phyloP scores from a whole-genome alignment of 2,329 filamentous ascomycete species.

The Stromatinia cepivora region DNA sequence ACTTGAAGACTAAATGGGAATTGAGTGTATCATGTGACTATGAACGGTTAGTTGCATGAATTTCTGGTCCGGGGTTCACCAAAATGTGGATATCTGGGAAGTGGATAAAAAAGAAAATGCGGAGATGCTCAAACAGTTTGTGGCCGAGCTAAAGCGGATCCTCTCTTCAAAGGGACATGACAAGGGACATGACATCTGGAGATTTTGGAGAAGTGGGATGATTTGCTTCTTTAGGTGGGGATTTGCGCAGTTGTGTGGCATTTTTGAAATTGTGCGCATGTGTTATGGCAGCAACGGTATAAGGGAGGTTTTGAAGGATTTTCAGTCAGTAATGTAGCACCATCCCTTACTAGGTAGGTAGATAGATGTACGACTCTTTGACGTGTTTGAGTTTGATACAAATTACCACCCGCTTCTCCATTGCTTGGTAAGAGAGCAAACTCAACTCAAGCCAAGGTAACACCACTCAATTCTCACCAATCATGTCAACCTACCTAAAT shows the following conservation, averaged over 20 bases:
- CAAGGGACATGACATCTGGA: too few relatives aligned
- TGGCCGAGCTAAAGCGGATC: slow-evolving; percentile 2
- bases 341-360: not conserved
- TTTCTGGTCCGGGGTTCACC: not conserved
- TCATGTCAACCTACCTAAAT: not conserved
- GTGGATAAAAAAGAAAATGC: slow-evolving; percentile 5
- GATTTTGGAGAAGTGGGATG: slow-evolving; percentile 14
- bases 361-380: too few relatives aligned
- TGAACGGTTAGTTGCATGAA: not conserved
- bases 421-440: not conserved
- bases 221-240: not conserved
- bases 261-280: not conserved
- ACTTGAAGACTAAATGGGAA: too few relatives aligned
- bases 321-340: too few relatives aligned
- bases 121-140: not conserved
- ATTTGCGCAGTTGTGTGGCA: not conserved
- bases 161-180: not conserved
- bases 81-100: not conserved
- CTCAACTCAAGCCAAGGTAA: too few relatives aligned
- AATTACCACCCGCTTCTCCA: not conserved
- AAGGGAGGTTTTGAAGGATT: not conserved
- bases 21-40: not conserved
- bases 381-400: not conserved
- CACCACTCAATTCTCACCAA: too few relatives aligned
- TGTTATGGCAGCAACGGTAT: not conserved